These are phyloP conservation scores for Suhomyces choctaworum DNA, from an alignment of 1,139 yeast species.

Conservation along the genomic window DNA sequence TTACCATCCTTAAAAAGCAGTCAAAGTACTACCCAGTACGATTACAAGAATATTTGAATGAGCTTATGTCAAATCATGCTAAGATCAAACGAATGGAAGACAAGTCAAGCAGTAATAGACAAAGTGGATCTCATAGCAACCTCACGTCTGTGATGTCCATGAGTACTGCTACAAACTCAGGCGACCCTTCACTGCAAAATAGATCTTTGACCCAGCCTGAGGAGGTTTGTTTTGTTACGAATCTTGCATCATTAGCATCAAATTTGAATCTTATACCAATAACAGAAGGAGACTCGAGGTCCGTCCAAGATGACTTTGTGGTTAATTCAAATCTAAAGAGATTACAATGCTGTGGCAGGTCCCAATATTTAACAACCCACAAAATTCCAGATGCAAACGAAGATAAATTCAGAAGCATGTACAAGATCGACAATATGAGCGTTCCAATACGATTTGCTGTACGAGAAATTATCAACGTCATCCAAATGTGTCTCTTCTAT, in stretches of 20 bases:
- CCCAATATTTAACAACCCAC: slow-evolving; percentile 63
- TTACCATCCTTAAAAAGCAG: slow-evolving; percentile 58
- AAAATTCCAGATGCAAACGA: slow-evolving; percentile 75
- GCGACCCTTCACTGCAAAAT: neutral
- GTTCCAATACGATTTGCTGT: slow-evolving; percentile 68
- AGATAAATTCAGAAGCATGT: slow-evolving; percentile 80
- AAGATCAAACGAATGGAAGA: slow-evolving; percentile 39
- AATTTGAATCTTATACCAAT: slow-evolving; percentile 69
- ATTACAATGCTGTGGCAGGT: slow-evolving; percentile 81
- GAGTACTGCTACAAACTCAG: slow-evolving; percentile 1
- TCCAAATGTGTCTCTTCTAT: slow-evolving; percentile 77
- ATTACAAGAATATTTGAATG: slow-evolving; percentile 63
- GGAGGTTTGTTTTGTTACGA: slow-evolving; percentile 70
- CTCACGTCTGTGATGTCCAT: neutral
- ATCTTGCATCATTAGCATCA: slow-evolving; percentile 77
- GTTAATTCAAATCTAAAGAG: slow-evolving; percentile 77
- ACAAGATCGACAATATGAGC: slow-evolving; percentile 48
- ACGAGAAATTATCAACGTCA: slow-evolving; percentile 67
- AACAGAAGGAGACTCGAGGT: slow-evolving; percentile 58
- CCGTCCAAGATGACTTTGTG: slow-evolving; percentile 56
- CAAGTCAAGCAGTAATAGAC: slow-evolving; percentile 12
- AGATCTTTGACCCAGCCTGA: slow-evolving; percentile 43
- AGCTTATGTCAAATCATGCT: slow-evolving; percentile 61
- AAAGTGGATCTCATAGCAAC: slow-evolving; percentile 8
- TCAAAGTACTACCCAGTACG: slow-evolving; percentile 57